Percentiles rank a stretch among this genome's conserved stretches.
Evolutionary conservation across 1,284 basidiomycete species (phyloP).

Genomic region (Heterobasidion annosum): DNA sequence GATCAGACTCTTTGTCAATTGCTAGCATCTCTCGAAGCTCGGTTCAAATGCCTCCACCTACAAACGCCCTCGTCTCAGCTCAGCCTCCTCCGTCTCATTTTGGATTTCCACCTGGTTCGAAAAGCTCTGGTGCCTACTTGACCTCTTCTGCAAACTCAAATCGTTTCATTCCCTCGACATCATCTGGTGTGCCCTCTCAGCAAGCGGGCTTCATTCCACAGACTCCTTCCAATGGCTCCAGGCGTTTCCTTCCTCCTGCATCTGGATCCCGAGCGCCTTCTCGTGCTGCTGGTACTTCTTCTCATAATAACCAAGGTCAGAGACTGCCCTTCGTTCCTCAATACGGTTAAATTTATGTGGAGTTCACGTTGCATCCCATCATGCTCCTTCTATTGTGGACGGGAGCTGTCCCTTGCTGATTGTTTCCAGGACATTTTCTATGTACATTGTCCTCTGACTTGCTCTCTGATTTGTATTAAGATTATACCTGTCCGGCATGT

Average conservation of each 20-base stretch:
- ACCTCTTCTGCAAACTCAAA: slow-evolving; percentile 4
- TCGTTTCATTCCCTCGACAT: slow-evolving; percentile 14
- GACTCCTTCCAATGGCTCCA: slow-evolving; percentile 12
- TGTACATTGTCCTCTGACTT: no score
- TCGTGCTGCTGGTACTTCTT: slow-evolving; percentile 12
- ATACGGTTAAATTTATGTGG: slow-evolving; percentile 18
- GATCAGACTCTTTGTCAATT: background rate
- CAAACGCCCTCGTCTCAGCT: background rate
- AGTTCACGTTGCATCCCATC: background rate
- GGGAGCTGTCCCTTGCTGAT: no score
- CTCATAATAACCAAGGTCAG: slow-evolving; percentile 21
- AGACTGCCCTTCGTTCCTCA: slow-evolving; percentile 38
- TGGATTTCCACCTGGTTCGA: background rate
- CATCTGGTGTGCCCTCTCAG: slow-evolving; percentile 6
- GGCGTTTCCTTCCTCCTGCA: slow-evolving; percentile 19
- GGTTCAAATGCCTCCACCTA: slow-evolving; percentile 5
- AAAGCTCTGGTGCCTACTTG: background rate
- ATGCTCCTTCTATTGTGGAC: background rate
- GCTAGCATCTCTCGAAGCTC: slow-evolving; percentile 5
- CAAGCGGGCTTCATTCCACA: slow-evolving; percentile 9
- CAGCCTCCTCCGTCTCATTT: background rate
- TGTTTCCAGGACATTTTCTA: no score
- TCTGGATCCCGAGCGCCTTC: slow-evolving; percentile 19
- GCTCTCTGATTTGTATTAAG: no score
- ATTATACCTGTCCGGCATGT: no score